Conservation (phyloP, 1,139 yeast species). For the Hemisphaericaspora subhashii region DNA sequence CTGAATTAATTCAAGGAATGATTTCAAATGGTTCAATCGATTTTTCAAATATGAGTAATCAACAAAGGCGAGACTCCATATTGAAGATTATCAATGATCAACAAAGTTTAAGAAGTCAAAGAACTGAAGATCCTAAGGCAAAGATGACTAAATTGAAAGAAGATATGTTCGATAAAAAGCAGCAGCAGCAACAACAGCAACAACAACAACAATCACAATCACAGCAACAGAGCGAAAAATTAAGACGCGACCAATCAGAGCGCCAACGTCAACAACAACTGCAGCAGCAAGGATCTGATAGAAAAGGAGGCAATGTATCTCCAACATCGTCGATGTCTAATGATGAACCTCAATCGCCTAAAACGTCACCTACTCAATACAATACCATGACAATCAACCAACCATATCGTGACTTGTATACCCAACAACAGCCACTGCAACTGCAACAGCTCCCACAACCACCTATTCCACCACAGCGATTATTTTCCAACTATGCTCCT, state of each 20-base stretch:
- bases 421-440: slow-evolving; percentile 13
- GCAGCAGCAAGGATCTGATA: slow-evolving; percentile 5
- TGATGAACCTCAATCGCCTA: slow-evolving; percentile 47
- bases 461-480: slow-evolving; percentile 9
- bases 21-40: slow-evolving; percentile 42
- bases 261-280: slow-evolving; percentile 3
- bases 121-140: slow-evolving; percentile 14
- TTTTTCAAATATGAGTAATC: slow-evolving; percentile 41
- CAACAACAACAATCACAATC: slow-evolving; percentile 4
- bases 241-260: slow-evolving; percentile 3
- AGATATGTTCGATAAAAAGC: slow-evolving; percentile 39
- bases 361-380: slow-evolving; percentile 36
- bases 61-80: slow-evolving; percentile 45
- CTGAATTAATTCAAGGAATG: slow-evolving; percentile 37
- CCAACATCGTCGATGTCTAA: slow-evolving; percentile 42
- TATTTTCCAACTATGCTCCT: slow-evolving; percentile 11
- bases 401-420: slow-evolving; percentile 5
- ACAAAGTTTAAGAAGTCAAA: slow-evolving; percentile 20
- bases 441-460: slow-evolving; percentile 9
- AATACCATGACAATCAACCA: slow-evolving; percentile 15
- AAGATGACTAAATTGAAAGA: slow-evolving; percentile 32
- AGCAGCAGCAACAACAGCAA: slow-evolving; percentile 11
- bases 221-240: slow-evolving; percentile 6
- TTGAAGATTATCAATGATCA: slow-evolving; percentile 39
- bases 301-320: slow-evolving; percentile 20